phyloP scores from a whole-genome alignment of 192 early-diverging fungal species.

The Oehlia diaphana region DNA sequence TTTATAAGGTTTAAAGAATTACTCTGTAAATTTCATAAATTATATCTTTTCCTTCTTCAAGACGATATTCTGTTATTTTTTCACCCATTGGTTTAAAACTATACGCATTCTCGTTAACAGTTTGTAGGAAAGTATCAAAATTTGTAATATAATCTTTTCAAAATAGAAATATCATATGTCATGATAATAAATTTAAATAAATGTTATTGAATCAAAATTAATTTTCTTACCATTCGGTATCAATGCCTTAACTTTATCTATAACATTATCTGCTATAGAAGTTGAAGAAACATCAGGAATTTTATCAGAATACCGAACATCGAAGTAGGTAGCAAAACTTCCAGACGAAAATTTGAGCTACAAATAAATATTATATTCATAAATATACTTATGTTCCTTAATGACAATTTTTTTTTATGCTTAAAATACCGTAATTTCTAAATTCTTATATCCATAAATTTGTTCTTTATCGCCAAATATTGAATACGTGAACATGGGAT shows the following conservation, averaged over 20 bases:
- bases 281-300: constrained; percentile 51
- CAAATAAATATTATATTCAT: background rate
- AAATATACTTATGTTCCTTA: background rate
- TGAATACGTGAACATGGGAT: constrained; percentile 84
- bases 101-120: constrained; percentile 59
- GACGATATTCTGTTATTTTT: constrained; percentile 70
- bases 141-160: constrained; percentile 54
- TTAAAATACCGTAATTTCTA: constrained; percentile 57
- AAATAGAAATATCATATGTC: background rate
- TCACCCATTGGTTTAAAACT: constrained; percentile 78
- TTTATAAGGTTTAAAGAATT: background rate
- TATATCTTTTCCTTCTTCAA: constrained; percentile 43
- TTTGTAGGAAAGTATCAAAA: constrained; percentile 61
- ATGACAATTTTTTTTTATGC: background rate
- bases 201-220: background rate
- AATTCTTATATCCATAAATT: constrained; percentile 87
- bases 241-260: constrained; percentile 53
- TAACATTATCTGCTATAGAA: constrained; percentile 64
- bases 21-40: constrained; percentile 75
- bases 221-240: constrained; percentile 53
- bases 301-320: constrained; percentile 61
- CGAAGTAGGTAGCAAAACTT: constrained; percentile 73
- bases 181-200: background rate
- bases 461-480: constrained; percentile 88
- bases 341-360: constrained; percentile 80